A percentile compares a stretch with the other conserved stretches of the same genome.
These are phyloP conservation scores for Phanerodontia chrysosporium DNA, from an alignment of 768 basidiomycete species.

Conservation along the genomic window DNA sequence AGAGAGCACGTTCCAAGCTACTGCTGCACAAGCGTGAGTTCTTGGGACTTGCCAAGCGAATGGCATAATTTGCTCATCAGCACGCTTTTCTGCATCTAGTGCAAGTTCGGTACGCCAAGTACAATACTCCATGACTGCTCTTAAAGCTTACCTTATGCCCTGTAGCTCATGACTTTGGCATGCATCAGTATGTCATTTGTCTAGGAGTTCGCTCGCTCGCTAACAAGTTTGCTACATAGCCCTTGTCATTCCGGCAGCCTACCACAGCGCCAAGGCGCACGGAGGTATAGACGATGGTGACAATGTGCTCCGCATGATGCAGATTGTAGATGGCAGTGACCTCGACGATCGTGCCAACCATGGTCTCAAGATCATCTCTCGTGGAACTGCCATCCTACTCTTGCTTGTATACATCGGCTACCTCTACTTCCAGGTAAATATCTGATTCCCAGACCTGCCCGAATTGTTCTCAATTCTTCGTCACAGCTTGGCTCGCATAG, in stretches of 20 bases:
- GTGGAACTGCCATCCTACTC: constrained; percentile 76
- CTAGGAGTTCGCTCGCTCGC: neutral
- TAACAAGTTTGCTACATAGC: constrained; percentile 33
- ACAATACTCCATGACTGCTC: constrained; percentile 3
- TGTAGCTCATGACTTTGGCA: constrained; percentile 77
- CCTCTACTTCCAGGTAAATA: constrained; percentile 66
- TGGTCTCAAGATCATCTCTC: constrained; percentile 72
- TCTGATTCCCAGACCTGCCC: neutral
- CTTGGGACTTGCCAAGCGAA: too few relatives aligned
- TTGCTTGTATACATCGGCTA: constrained; percentile 72
- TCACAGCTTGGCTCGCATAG: constrained; percentile 68
- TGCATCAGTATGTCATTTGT: constrained; percentile 63
- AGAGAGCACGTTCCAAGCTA: constrained; percentile 75
- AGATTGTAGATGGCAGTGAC: constrained; percentile 16
- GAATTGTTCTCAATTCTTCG: neutral
- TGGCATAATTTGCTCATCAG: too few relatives aligned
- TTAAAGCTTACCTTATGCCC: constrained; percentile 10
- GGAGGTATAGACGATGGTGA: constrained; percentile 7
- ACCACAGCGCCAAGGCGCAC: constrained; percentile 44
- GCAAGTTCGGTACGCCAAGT: constrained; percentile 34
- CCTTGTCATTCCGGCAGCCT: constrained; percentile 89
- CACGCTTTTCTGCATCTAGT: constrained; percentile 19
- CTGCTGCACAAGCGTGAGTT: constrained; percentile 86
- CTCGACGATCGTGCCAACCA: constrained; percentile 18
- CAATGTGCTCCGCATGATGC: constrained; percentile 3